A percentile compares a stretch with the other conserved stretches of the same genome.
Conservation (phyloP, 202 grass and related monocot species). For the Hordeum pubiflorum region DNA sequence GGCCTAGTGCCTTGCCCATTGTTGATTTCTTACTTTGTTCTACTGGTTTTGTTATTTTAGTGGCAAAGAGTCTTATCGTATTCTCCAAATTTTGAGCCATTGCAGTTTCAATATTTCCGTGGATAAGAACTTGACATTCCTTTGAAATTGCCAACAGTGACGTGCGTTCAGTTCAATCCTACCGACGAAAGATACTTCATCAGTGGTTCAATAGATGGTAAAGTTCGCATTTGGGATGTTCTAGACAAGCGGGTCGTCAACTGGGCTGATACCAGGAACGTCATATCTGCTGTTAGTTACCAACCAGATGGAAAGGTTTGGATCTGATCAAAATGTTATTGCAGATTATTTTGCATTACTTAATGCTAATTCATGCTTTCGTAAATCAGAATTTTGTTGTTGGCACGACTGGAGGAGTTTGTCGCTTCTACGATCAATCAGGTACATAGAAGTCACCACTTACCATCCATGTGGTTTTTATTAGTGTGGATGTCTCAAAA, state of each 20-base stretch:
- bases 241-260: conserved; percentile 61
- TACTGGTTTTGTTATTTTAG: background rate
- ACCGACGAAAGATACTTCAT: conserved; percentile 70
- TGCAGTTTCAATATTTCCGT: background rate
- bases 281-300: conserved; percentile 71
- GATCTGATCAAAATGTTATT: conserved; percentile 13
- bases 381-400: conserved; percentile 64
- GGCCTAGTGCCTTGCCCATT: background rate
- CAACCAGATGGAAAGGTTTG: conserved; percentile 76
- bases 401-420: conserved; percentile 58
- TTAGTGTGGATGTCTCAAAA: background rate
- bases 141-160: conserved; percentile 51
- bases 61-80: background rate
- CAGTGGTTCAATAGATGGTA: conserved; percentile 84
- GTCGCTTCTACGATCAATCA: conserved; percentile 73
- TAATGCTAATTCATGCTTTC: conserved; percentile 3
- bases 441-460: conserved; percentile 26
- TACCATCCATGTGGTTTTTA: background rate
- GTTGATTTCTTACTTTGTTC: background rate
- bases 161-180: conserved; percentile 85
- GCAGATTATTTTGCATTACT: conserved; percentile 3
- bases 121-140: conserved; percentile 10
- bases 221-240: conserved; percentile 79
- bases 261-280: conserved; percentile 71
- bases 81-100: background rate